These are phyloP conservation scores for Chenopodium suecicum DNA, from an alignment of 148 eudicot genomes.

Conservation along the genomic window DNA sequence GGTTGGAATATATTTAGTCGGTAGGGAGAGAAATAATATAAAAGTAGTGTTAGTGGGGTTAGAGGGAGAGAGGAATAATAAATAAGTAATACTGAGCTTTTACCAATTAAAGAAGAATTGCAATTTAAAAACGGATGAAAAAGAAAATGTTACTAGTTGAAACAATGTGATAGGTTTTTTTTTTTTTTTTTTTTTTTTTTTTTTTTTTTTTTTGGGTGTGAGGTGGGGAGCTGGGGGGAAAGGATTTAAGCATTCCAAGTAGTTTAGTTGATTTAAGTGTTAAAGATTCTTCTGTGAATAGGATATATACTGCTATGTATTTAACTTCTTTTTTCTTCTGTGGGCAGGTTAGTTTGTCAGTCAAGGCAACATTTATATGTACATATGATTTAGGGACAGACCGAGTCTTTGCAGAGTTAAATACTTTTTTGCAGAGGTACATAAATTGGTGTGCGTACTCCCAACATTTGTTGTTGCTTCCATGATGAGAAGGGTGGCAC, in stretches of 20 bases:
- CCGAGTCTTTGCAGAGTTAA: constrained; percentile 13
- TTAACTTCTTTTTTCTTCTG: constrained; percentile 5
- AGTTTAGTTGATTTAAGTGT: too few relatives aligned
- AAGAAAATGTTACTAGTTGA: not conserved
- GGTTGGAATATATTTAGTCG: too few relatives aligned
- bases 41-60: too few relatives aligned
- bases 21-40: too few relatives aligned
- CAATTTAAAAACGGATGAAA: too few relatives aligned
- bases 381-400: constrained; percentile 30
- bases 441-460: constrained; percentile 28
- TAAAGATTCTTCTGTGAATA: not conserved
- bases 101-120: too few relatives aligned
- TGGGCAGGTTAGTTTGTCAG: constrained; percentile 26
- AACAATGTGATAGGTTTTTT: not conserved
- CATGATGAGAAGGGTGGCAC: not conserved
- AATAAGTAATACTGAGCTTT: too few relatives aligned
- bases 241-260: too few relatives aligned
- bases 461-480: constrained; percentile 17
- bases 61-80: too few relatives aligned
- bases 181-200: too few relatives aligned
- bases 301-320: not conserved
- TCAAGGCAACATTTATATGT: constrained; percentile 29
- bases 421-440: constrained; percentile 19
- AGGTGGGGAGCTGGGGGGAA: too few relatives aligned
- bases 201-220: too few relatives aligned